Base-by-base conservation (phyloP, 1,139 yeast species). In the Yamadazyma diospyri region DNA sequence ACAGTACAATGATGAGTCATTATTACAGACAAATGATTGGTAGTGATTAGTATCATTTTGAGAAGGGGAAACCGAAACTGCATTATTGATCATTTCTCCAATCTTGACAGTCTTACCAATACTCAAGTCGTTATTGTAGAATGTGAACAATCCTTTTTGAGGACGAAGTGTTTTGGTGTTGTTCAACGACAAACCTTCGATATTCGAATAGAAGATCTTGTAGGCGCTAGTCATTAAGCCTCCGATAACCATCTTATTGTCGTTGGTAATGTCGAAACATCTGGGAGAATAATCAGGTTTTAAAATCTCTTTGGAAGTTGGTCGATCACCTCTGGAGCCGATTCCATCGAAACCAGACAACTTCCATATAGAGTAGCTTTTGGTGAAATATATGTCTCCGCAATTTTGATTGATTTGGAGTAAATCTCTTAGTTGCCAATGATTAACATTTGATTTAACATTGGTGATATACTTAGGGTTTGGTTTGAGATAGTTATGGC, bases 351-450 rank as follows among this genome's bases (percentile, higher is more conserved):
- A 13, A 4, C 17, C 17, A 18, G 47, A 33, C 6, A 44, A 45
- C 27, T 38, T 45, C 46, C 63, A 50, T 13, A 68, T 51, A 10
- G 55, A 43, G 30, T 64, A 66, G 30, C 55, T 56, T 33, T 48
- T 48, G 12, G 70, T 63, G 40, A 56, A 67, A 42, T 52, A 65
- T 7, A 66, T 46, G 11, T 47, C 45, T 20, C 67, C 62, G 6
- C 48, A 42, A 3, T 40, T 26, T 21, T 49, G 45, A 37, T 65
- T 65, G 23, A 56, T 59, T 45, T 81, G 77, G 16, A 87, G 63
- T 48, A 88, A 68, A 50, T 88, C 94, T 30, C 95, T 68, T 26
- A 88, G 64, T 54, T 88, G 97, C 95, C 96, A 88, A 61, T 88
- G 97, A 41, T 80, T 78, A 27, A 58, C 64, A 13, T 54, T 52